Base-by-base conservation (phyloP, 768 basidiomycete genomes). In the Piloderma croceum region DNA sequence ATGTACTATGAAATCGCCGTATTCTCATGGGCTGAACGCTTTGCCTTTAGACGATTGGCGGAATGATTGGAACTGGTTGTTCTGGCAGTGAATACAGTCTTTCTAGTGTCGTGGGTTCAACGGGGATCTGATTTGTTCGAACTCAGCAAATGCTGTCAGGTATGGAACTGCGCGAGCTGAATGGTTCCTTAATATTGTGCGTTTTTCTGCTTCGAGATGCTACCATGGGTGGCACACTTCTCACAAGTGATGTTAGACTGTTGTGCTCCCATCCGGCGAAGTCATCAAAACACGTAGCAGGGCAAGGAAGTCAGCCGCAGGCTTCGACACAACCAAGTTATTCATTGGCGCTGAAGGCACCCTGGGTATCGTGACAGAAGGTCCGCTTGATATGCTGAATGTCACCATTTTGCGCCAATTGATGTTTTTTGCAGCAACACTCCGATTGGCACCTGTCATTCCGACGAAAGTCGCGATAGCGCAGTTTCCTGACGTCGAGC, bases 301-400 rank as follows among this genome's bases (percentile, higher is more conserved):
- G 33, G 80, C 84, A 17, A 69, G 88, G 35, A 93, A 96, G 56
- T 90, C 87, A 3, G 76, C 90, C 1, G 86, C 88, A 1, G 91
- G 91, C 0, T 92, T 85, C 52, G 91, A 93, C 53, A 72, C 76
- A 2, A 91, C 87, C 0, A 92, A 92, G 57, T 60, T 91, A 3
- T 91, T 92, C 63, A 84, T 92, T 35, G 90, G 90, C 4, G 87
- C 88, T 3, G 90, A 92, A 59, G 90, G 90, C 5, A 93, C 90
- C 0, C 59, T 92, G 33, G 90, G 90, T 3, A 84, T 93, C 48
- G 78, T 93, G n/a, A 90, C 87, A 0, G 90, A 92, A 67, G 83
- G 84, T 74, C 39, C 35, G 50, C 38, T 6, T 17, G 15, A 25
- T 7, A 22, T 31, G 17, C 9, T 31, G 21, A 24, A 41, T 43